These are phyloP conservation scores for Apiotrichum akiyoshidainum DNA, from an alignment of 1,284 basidiomycete genomes.

Conservation along the genomic window DNA sequence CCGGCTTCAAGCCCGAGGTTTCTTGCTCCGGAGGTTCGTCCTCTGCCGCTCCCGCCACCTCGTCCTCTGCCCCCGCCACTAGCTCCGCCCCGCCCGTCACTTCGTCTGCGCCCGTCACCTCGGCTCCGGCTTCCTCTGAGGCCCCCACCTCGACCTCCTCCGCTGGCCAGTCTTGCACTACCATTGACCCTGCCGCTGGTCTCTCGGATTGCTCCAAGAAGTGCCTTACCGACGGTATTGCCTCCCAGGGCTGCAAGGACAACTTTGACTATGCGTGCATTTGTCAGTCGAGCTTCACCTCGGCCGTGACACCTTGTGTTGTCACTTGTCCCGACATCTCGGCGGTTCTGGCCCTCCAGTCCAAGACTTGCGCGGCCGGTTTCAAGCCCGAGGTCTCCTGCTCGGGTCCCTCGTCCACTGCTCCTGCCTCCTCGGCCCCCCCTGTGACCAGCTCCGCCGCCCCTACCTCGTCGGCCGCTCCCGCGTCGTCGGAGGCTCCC, in stretches of 20 bases:
- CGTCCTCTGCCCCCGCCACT: not conserved
- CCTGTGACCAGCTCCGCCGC: not conserved
- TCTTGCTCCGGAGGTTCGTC: too few relatives aligned
- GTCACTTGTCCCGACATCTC: not conserved
- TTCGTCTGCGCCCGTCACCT: not conserved
- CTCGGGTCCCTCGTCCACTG: too few relatives aligned
- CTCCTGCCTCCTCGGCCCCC: not conserved
- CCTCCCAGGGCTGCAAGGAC: too few relatives aligned
- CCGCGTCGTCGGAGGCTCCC: not conserved
- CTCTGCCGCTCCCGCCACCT: not conserved
- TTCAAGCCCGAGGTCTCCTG: too few relatives aligned
- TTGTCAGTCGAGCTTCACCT: too few relatives aligned
- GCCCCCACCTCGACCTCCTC: not conserved
- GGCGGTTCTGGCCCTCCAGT: slow-evolving; percentile 9
- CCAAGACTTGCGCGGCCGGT: not conserved
- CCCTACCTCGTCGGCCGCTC: not conserved
- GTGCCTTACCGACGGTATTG: too few relatives aligned
- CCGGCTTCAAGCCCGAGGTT: too few relatives aligned
- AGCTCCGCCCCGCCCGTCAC: not conserved
- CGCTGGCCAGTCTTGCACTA: not conserved
- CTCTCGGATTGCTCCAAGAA: too few relatives aligned
- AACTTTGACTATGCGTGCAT: too few relatives aligned
- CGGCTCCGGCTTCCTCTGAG: not conserved
- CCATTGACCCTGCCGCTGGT: not conserved
- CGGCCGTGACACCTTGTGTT: slow-evolving; percentile 1